Conservation (phyloP, 2,329 filamentous ascomycete species). For the Fusarium verrucosum region DNA sequence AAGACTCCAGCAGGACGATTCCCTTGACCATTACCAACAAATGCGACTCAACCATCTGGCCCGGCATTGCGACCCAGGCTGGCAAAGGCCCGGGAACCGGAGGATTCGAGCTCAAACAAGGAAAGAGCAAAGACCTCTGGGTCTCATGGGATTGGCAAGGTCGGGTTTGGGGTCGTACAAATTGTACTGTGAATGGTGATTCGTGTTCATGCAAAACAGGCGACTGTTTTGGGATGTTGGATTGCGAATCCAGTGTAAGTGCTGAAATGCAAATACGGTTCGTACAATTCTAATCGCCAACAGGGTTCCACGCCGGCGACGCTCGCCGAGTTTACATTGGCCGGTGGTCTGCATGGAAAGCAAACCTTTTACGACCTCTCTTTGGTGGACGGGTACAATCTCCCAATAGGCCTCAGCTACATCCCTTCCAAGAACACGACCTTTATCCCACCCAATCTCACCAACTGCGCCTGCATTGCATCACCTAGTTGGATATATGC, state of each 20-base stretch:
- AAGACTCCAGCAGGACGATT: conserved; percentile 49
- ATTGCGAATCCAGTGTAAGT: conserved; percentile 75
- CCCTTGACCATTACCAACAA: conserved; percentile 76
- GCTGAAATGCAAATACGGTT: background rate
- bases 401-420: conserved; percentile 72
- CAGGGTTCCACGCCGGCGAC: conserved; percentile 79
- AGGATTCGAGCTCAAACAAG: conserved; percentile 73
- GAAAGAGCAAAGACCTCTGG: conserved; percentile 67
- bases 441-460: conserved; percentile 78
- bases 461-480: conserved; percentile 80
- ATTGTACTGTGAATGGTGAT: conserved; percentile 77
- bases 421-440: conserved; percentile 68
- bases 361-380: conserved; percentile 88
- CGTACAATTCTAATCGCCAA: conserved; percentile 2
- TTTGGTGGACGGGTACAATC: conserved; percentile 85
- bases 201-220: conserved; percentile 77
- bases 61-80: conserved; percentile 76
- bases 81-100: conserved; percentile 72
- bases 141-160: conserved; percentile 82
- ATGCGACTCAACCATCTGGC: conserved; percentile 77
- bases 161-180: conserved; percentile 83
- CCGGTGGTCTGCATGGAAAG: conserved; percentile 65
- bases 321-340: conserved; percentile 82
- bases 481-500: conserved; percentile 69
- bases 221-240: conserved; percentile 76